Evolutionary conservation across 129 eudicot species (phyloP), one percentile per base, ranked within the genome.

Genomic region (Flaveria sonorensis): DNA sequence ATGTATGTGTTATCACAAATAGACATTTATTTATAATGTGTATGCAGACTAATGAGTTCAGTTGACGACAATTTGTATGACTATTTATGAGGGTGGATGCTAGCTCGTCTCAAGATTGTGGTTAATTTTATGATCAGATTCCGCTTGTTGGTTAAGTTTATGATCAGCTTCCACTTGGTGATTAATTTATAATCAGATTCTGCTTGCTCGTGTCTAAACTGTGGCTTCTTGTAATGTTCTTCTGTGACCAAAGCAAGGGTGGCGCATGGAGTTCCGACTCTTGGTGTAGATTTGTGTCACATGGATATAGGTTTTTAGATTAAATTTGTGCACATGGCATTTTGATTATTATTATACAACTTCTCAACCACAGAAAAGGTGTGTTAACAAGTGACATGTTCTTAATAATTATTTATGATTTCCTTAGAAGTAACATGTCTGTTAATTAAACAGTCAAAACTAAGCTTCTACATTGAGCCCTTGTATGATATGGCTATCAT

Each of bases 11-110:
- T 4, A 13, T 63, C 43, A 63, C 46, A 63, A 32, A 63, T 15
- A 15, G 1, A 30, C 69, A 63, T 28, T 63, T 63, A 13, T 63
- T 3, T 8, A 12, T 28, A 7, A 63, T 14, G n/a, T 63, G 69
- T 63, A 63, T 30, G 69, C 23, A 30, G 69, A 63, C 46, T 63
- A 30, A 13, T 28, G 45, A 62, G 42, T 62, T 62, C 28, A 26
- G 30, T 63, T n/a, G 30, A 28, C 14, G 2, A 15, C 19, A 20
- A 63, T 30, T 30, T 63, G 46, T 30, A 32, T 7, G 45, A 63
- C 20, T 16, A 19, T 28, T 14, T 63, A 63, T 32, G 45, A 13
- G 11, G 46, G 13, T 62, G 16, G 46, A 9, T 20, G 14, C 30
- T 57, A 7, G 26, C 13, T 19, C 19, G 39, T 61, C 42, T 11